Percentiles rank a stretch among this genome's conserved stretches.
Conservation (phyloP, 257 asterid genomes). For the Agastache rugosa region DNA sequence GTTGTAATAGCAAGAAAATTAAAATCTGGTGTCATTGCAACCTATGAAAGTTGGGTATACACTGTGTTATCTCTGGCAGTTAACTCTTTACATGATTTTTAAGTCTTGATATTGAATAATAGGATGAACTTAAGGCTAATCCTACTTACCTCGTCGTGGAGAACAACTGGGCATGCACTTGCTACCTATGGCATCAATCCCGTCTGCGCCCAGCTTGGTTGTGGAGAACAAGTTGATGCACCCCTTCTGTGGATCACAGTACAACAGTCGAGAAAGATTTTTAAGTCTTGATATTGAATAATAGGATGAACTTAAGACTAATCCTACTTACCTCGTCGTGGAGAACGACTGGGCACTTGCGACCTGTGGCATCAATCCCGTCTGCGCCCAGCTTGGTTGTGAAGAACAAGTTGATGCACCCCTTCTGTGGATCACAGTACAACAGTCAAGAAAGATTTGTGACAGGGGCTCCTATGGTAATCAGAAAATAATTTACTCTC, state of each 20-base stretch:
- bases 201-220: conserved; percentile 92
- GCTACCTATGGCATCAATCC: conserved; percentile 90
- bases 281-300: too few relatives aligned
- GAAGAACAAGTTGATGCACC: conserved; percentile 95
- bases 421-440: conserved; percentile 96
- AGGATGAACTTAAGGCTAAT: conserved; percentile 65
- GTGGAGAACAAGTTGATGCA: conserved; percentile 95
- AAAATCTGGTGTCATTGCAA: too few relatives aligned
- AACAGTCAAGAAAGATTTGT: conserved; percentile 83
- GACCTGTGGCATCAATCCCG: conserved; percentile 84
- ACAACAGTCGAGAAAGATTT: conserved; percentile 82
- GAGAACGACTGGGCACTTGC: conserved; percentile 85
- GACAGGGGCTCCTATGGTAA: conserved; percentile 91
- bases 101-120: too few relatives aligned
- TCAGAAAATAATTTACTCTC: not conserved
- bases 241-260: conserved; percentile 96
- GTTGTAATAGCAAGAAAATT: too few relatives aligned
- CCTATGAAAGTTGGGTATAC: too few relatives aligned
- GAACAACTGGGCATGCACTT: conserved; percentile 71
- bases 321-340: conserved; percentile 90
- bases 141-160: conserved; percentile 94
- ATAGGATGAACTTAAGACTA: conserved; percentile 59
- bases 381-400: conserved; percentile 94
- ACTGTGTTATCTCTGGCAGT: too few relatives aligned
- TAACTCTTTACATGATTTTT: too few relatives aligned